Evolutionary conservation across 768 basidiomycete genomes (phyloP).

Genomic region (Lactarius quietus): DNA sequence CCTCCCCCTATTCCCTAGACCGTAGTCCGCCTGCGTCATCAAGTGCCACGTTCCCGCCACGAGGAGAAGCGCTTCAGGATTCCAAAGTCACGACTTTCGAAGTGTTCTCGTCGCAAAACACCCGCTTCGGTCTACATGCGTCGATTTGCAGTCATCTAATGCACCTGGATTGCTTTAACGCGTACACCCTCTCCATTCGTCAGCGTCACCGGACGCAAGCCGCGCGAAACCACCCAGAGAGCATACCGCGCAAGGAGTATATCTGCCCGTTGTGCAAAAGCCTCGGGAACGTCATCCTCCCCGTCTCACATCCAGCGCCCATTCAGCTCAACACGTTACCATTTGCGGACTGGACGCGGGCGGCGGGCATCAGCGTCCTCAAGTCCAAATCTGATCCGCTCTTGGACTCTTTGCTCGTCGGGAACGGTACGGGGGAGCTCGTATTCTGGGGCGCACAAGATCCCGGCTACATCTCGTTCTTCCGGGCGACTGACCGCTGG

Average conservation of each 20-base stretch:
- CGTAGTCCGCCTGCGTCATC: slow-evolving; percentile 36
- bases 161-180: slow-evolving; percentile 93
- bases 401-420: slow-evolving; percentile 69
- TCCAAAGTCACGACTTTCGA: slow-evolving; percentile 57
- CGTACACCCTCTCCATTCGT: slow-evolving; percentile 82
- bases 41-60: slow-evolving; percentile 47
- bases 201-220: slow-evolving; percentile 85
- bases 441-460: slow-evolving; percentile 88
- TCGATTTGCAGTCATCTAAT: slow-evolving; percentile 96
- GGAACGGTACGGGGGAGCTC: slow-evolving; percentile 83
- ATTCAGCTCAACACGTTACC: slow-evolving; percentile 51
- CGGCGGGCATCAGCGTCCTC: slow-evolving; percentile 83
- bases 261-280: slow-evolving; percentile 98
- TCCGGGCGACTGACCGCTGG: slow-evolving; percentile 48
- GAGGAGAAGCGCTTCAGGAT: slow-evolving; percentile 47
- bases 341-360: slow-evolving; percentile 88
- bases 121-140: slow-evolving; percentile 80
- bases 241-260: slow-evolving; percentile 89
- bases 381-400: slow-evolving; percentile 74
- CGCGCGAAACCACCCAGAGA: slow-evolving; percentile 91
- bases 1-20: slow-evolving; percentile 64
- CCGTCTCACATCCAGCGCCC: slow-evolving; percentile 56
- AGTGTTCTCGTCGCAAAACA: slow-evolving; percentile 65
- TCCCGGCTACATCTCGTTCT: slow-evolving; percentile 55
- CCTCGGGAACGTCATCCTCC: slow-evolving; percentile 90